Evolutionary conservation across 768 basidiomycete genomes (phyloP).

Genomic region (Favolaschia claudopus): DNA sequence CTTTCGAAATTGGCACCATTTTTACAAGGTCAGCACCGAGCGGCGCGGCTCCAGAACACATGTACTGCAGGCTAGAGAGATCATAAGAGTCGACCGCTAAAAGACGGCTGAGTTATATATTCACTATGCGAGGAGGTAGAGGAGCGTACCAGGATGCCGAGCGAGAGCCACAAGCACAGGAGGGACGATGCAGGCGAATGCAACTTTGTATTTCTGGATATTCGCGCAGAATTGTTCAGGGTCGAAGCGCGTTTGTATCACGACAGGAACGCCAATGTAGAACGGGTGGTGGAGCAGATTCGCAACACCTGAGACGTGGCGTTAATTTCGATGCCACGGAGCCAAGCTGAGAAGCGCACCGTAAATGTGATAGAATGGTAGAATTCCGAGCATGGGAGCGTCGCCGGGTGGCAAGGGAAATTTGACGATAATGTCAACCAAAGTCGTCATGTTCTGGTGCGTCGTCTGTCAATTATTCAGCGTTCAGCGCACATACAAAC

Average conservation of each 20-base stretch:
- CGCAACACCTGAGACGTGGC: not conserved
- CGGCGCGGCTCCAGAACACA: slow-evolving; percentile 73
- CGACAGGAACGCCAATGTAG: slow-evolving; percentile 43
- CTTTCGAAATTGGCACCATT: slow-evolving; percentile 35
- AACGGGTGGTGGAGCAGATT: slow-evolving; percentile 41
- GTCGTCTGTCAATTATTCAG: slow-evolving; percentile 45
- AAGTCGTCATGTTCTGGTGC: slow-evolving; percentile 59
- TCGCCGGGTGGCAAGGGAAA: slow-evolving; percentile 37
- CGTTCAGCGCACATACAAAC: not conserved
- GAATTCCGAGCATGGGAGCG: slow-evolving; percentile 57
- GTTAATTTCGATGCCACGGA: slow-evolving; percentile 29
- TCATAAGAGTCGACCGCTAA: slow-evolving; percentile 59
- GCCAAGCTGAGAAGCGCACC: slow-evolving; percentile 32
- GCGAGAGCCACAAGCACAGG: slow-evolving; percentile 69
- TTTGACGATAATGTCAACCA: slow-evolving; percentile 47
- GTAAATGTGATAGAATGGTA: slow-evolving; percentile 49
- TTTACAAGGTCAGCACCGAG: slow-evolving; percentile 58
- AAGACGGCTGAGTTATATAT: not conserved
- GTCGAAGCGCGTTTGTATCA: slow-evolving; percentile 64
- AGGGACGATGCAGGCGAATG: slow-evolving; percentile 59
- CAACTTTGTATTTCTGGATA: slow-evolving; percentile 61
- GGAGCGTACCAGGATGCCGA: slow-evolving; percentile 55
- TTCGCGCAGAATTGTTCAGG: slow-evolving; percentile 56
- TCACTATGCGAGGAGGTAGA: not conserved
- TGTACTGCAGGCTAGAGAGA: slow-evolving; percentile 52